These are phyloP conservation scores for Aspergillus aculeatus DNA, from an alignment of 2,329 filamentous ascomycete species.

Conservation along the genomic window DNA sequence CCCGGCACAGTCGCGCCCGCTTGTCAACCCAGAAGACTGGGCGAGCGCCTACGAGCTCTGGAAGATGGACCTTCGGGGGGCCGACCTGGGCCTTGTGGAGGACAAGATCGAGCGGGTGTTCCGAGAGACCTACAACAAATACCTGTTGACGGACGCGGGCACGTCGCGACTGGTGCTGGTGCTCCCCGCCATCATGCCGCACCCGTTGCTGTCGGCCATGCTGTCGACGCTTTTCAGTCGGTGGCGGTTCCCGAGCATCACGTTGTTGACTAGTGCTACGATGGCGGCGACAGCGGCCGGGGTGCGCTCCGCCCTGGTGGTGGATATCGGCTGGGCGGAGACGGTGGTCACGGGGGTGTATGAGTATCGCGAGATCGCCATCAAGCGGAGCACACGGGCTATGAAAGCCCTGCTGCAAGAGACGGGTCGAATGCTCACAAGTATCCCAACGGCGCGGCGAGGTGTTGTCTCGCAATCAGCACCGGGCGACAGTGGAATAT, in stretches of 20 bases:
- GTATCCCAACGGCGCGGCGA: slow-evolving; percentile 14
- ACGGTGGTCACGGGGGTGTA: slow-evolving; percentile 83
- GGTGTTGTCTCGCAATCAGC: slow-evolving; percentile 27
- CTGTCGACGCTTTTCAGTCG: slow-evolving; percentile 76
- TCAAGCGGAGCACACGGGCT: slow-evolving; percentile 68
- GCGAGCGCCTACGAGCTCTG: slow-evolving; percentile 67
- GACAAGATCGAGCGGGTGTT: slow-evolving; percentile 84
- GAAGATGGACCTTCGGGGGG: slow-evolving; percentile 67
- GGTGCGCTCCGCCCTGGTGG: slow-evolving; percentile 76
- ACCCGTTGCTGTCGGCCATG: slow-evolving; percentile 71
- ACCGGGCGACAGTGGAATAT: slow-evolving; percentile 34
- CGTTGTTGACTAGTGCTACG: slow-evolving; percentile 73
- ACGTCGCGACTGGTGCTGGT: slow-evolving; percentile 72
- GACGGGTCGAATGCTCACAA: slow-evolving; percentile 53
- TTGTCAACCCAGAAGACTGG: slow-evolving; percentile 40
- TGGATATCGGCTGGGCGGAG: slow-evolving; percentile 92
- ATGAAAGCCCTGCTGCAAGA: slow-evolving; percentile 70
- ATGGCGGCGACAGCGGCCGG: slow-evolving; percentile 76
- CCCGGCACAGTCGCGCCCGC: slow-evolving; percentile 29
- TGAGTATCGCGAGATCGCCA: slow-evolving; percentile 80
- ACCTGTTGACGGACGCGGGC: slow-evolving; percentile 59
- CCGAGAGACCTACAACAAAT: slow-evolving; percentile 79
- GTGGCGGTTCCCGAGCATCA: slow-evolving; percentile 77
- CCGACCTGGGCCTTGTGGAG: slow-evolving; percentile 76
- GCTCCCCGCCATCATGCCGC: slow-evolving; percentile 73